Evolutionary conservation across 2,329 filamentous ascomycete species (phyloP).

Genomic region (Diplodia mutila): DNA sequence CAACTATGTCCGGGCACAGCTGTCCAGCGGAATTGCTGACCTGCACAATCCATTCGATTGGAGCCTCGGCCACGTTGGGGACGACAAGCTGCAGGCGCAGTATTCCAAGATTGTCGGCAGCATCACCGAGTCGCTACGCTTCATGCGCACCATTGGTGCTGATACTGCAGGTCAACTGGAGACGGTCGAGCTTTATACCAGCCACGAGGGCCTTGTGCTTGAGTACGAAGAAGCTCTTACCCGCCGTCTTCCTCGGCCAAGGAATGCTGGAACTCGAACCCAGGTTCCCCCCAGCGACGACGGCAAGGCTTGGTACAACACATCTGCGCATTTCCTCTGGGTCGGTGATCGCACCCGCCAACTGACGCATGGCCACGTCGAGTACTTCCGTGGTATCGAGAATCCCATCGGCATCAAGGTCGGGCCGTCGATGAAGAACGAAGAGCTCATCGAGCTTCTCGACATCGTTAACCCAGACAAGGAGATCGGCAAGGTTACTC

Average conservation of each 20-base stretch:
- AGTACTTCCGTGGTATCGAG: slow-evolving; percentile 94
- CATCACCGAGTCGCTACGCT: slow-evolving; percentile 87
- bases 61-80: slow-evolving; percentile 88
- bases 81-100: slow-evolving; percentile 79
- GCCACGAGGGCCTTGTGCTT: slow-evolving; percentile 89
- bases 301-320: slow-evolving; percentile 80
- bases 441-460: slow-evolving; percentile 78
- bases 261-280: slow-evolving; percentile 42
- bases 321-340: slow-evolving; percentile 96
- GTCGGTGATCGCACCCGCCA: slow-evolving; percentile 96
- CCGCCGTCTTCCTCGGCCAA: slow-evolving; percentile 69
- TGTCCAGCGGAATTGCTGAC: slow-evolving; percentile 89
- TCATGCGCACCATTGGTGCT: slow-evolving; percentile 92
- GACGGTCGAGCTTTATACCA: slow-evolving; percentile 93
- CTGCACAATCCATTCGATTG: slow-evolving; percentile 93
- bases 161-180: slow-evolving; percentile 82
- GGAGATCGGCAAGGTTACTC: slow-evolving; percentile 89
- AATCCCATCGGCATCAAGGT: slow-evolving; percentile 98
- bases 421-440: slow-evolving; percentile 77
- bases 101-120: slow-evolving; percentile 84
- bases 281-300: slow-evolving; percentile 32
- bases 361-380: slow-evolving; percentile 89
- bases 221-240: slow-evolving; percentile 94
- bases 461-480: slow-evolving; percentile 80
- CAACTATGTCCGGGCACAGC: slow-evolving; percentile 85